Conservation (phyloP, 2,329 filamentous ascomycete genomes). For the Beauveria scarabaeidicola region DNA sequence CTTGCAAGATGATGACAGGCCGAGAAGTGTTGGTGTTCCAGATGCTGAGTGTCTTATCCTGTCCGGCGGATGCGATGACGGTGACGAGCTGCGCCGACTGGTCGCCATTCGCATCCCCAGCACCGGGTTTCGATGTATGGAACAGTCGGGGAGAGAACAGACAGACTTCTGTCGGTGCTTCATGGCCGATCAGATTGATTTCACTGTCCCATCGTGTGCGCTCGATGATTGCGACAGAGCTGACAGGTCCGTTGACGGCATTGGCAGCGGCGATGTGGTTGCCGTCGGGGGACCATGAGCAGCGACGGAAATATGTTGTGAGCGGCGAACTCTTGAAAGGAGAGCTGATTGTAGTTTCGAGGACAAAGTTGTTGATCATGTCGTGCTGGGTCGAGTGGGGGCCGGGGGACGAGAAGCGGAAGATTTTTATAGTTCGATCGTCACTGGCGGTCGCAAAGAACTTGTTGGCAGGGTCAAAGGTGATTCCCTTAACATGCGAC, state of each 20-base stretch:
- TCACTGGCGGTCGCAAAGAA: conserved; percentile 98
- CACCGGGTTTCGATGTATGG: conserved; percentile 56
- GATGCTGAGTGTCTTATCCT: conserved; percentile 90
- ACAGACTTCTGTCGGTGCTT: conserved; percentile 94
- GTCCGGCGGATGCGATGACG: conserved; percentile 91
- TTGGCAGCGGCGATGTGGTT: conserved; percentile 96
- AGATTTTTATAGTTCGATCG: conserved; percentile 93
- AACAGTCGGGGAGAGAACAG: conserved; percentile 93
- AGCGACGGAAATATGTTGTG: conserved; percentile 92
- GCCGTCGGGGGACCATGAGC: conserved; percentile 96
- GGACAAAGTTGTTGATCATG: conserved; percentile 91
- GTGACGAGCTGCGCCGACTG: conserved; percentile 56
- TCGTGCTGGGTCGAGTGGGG: conserved; percentile 92
- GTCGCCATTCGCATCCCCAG: conserved; percentile 39
- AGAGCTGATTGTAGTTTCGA: conserved; percentile 81
- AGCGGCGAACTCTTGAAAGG: conserved; percentile 89
- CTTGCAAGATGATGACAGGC: conserved; percentile 82
- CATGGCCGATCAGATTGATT: conserved; percentile 94
- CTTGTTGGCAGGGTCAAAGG: conserved; percentile 97
- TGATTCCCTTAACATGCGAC: conserved; percentile 97
- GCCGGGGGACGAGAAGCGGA: conserved; percentile 82
- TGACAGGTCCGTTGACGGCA: conserved; percentile 93
- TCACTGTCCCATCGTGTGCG: conserved; percentile 90
- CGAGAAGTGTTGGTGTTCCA: conserved; percentile 97
- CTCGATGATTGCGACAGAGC: conserved; percentile 92